A percentile compares a stretch with the other conserved stretches of the same genome.
phyloP scores from a whole-genome alignment of 2,329 filamentous ascomycete genomes.

The Aspergillus candidus region DNA sequence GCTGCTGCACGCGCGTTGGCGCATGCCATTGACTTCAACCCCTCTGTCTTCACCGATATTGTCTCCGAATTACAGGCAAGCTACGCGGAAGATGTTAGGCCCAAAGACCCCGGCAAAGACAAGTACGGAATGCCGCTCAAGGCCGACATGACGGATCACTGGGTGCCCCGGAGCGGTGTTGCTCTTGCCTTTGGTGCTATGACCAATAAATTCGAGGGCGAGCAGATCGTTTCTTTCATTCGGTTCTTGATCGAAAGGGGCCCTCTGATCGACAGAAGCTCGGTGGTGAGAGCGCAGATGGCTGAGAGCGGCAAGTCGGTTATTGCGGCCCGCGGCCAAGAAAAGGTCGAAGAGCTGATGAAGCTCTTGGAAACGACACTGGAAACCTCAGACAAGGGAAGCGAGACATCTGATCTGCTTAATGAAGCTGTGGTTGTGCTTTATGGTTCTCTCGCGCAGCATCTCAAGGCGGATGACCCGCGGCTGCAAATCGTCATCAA shows the following conservation, averaged over 20 bases:
- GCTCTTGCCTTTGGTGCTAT: conserved; percentile 82
- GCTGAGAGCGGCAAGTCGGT: conserved; percentile 78
- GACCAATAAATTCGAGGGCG: conserved; percentile 60
- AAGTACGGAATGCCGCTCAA: conserved; percentile 93
- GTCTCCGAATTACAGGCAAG: conserved; percentile 60
- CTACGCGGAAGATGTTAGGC: conserved; percentile 75
- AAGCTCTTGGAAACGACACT: conserved; percentile 80
- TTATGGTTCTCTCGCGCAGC: conserved; percentile 86
- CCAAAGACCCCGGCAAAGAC: conserved; percentile 75
- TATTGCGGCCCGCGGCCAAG: conserved; percentile 73
- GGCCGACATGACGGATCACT: conserved; percentile 78
- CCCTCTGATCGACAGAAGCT: conserved; percentile 76
- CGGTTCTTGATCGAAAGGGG: conserved; percentile 79
- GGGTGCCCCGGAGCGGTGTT: conserved; percentile 86
- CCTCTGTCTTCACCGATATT: conserved; percentile 55
- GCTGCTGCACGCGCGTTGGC: conserved; percentile 78
- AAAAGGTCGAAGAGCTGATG: conserved; percentile 85
- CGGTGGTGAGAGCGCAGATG: conserved; percentile 78
- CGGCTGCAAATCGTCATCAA: conserved; percentile 86
- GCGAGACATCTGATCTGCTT: conserved; percentile 75
- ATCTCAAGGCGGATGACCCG: conserved; percentile 75
- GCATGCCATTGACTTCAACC: conserved; percentile 60
- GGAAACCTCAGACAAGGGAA: conserved; percentile 77
- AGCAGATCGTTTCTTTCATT: conserved; percentile 70
- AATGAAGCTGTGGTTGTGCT: conserved; percentile 97